phyloP scores from a whole-genome alignment of 2,329 filamentous ascomycete species.

The Ilyonectria destructans region DNA sequence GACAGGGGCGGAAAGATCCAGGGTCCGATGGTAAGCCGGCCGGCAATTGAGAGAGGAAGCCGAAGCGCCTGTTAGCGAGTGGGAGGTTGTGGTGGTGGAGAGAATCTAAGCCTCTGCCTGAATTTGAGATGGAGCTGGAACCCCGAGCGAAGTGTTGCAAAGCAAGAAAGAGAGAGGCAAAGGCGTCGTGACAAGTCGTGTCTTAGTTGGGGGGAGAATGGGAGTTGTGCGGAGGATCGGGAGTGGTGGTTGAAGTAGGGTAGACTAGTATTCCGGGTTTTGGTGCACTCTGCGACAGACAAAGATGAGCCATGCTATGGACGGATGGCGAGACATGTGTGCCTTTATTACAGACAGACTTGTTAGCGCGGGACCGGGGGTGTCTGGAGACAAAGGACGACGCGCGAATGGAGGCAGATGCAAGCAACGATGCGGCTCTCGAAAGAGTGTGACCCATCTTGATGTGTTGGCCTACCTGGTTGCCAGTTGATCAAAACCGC shows the following conservation, averaged over 20 bases:
- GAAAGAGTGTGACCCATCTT: conserved; percentile 78
- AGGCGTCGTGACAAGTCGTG: conserved; percentile 19
- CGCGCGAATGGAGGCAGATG: conserved; percentile 64
- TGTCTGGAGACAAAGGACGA: conserved; percentile 60
- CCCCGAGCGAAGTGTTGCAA: conserved; percentile 1
- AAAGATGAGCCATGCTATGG: conserved; percentile 64
- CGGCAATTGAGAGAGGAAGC: conserved; percentile 16
- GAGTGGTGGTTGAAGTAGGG: conserved; percentile 58
- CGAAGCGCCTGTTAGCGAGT: background rate
- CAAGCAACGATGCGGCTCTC: conserved; percentile 79
- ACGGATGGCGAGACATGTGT: conserved; percentile 64
- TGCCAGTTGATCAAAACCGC: conserved; percentile 83
- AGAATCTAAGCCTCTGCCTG: conserved; percentile 9
- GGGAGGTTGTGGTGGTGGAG: conserved; percentile 13
- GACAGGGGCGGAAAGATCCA: conserved; percentile 18
- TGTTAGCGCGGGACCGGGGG: conserved; percentile 67
- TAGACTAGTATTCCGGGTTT: conserved; percentile 65
- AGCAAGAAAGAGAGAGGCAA: conserved; percentile 4
- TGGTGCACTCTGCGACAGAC: conserved; percentile 59
- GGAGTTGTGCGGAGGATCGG: conserved; percentile 35
- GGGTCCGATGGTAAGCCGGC: conserved; percentile 16
- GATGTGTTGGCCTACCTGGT: conserved; percentile 93
- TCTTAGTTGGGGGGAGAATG: conserved; percentile 37
- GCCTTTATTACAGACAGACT: conserved; percentile 75
- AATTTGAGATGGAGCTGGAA: conserved; percentile 7